Percentiles rank a stretch among this genome's conserved stretches.
Evolutionary conservation across 1,284 basidiomycete genomes (phyloP).

Genomic region (Fistulina hepatica): DNA sequence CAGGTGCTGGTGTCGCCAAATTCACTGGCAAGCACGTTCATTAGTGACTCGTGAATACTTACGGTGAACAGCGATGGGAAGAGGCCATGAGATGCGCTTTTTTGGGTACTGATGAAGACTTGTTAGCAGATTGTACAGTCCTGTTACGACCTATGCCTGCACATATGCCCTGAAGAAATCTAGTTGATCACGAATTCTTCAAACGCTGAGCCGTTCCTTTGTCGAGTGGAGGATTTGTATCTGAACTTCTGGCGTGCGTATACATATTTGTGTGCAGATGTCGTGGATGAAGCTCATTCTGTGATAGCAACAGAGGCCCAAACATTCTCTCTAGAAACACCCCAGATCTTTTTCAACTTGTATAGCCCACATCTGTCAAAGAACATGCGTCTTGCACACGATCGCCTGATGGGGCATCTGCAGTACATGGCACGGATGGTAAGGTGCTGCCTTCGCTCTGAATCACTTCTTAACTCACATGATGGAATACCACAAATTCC

Average conservation of each 20-base stretch:
- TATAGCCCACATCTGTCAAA: conserved; percentile 71
- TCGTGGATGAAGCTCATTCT: conserved; percentile 4
- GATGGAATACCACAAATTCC: conserved; percentile 6
- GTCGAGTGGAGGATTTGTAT: conserved; percentile 73
- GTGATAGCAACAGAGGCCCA: conserved; percentile 70
- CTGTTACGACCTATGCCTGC: conserved; percentile 2
- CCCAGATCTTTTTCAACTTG: conserved; percentile 74
- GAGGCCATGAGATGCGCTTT: conserved; percentile 83
- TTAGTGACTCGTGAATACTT: conserved; percentile 66
- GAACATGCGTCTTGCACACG: conserved; percentile 47
- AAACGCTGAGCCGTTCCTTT: conserved; percentile 59
- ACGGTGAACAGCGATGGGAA: conserved; percentile 60
- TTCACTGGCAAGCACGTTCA: conserved; percentile 89
- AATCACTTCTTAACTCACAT: conserved; percentile 10
- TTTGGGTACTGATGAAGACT: conserved; percentile 90
- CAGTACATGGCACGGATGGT: conserved; percentile 63
- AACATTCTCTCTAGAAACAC: conserved; percentile 68
- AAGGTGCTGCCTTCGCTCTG: conserved; percentile 18
- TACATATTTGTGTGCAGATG: conserved; percentile 3
- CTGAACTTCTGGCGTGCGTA: conserved; percentile 78
- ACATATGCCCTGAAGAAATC: conserved; percentile 42
- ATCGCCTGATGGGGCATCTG: conserved; percentile 75
- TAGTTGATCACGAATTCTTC: conserved; percentile 66
- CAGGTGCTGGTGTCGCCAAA: conserved; percentile 84
- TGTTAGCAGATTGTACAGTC: conserved; percentile 61